phyloP scores from a whole-genome alignment of 73 alveolate species.

The Tetrahymena elliotti region DNA sequence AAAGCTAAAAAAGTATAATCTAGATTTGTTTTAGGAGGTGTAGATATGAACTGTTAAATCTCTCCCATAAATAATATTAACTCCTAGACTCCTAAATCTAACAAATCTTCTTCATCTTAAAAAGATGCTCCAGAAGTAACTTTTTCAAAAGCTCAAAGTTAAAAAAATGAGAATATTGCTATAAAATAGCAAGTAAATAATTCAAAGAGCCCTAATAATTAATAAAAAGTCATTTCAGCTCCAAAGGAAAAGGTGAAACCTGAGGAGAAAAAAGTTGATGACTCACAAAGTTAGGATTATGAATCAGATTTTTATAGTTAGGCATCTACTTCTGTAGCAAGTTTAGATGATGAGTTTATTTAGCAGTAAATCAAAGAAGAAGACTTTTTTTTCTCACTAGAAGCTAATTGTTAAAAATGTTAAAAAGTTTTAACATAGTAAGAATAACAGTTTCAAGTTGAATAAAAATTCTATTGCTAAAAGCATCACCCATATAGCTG shows the following conservation, averaged over 20 bases:
- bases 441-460: background rate
- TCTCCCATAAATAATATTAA: background rate
- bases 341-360: background rate
- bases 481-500: background rate
- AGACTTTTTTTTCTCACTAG: background rate
- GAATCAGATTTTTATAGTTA: background rate
- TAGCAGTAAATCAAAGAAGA: background rate
- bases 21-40: background rate
- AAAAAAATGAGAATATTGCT: background rate
- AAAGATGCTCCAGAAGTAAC: background rate
- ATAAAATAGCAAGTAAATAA: background rate
- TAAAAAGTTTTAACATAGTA: background rate
- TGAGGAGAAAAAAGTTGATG: background rate
- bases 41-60: background rate
- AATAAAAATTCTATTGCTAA: background rate
- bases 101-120: background rate
- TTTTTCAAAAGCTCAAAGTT: background rate
- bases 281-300: background rate
- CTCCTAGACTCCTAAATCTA: background rate
- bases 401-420: background rate
- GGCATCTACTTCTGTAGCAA: background rate
- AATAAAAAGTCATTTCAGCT: background rate
- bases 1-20: background rate
- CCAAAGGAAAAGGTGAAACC: background rate
- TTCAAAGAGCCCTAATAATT: background rate